A percentile compares a stretch with the other conserved stretches of the same genome.
These are phyloP conservation scores for Aspergillus sp. DNA, from an alignment of 2,329 filamentous ascomycete genomes.

Conservation along the genomic window DNA sequence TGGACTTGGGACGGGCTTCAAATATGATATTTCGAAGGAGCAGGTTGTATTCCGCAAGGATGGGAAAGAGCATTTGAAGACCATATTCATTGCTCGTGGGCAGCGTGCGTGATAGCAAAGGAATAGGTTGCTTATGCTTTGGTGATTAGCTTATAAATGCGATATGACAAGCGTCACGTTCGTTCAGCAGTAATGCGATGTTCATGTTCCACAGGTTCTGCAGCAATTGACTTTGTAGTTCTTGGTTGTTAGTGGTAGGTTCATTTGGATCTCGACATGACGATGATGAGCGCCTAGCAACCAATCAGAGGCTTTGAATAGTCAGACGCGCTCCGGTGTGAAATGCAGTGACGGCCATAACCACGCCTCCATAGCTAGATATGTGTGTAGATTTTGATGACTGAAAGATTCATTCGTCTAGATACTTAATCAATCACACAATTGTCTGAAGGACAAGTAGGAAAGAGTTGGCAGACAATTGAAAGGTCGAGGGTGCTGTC, in stretches of 20 bases:
- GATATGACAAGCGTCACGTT: not conserved
- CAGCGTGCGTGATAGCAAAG: conserved; percentile 21
- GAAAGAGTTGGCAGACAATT: not conserved
- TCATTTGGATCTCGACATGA: not conserved
- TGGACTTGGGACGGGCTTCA: conserved; percentile 60
- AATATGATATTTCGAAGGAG: conserved; percentile 56
- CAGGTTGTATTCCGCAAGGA: conserved; percentile 48
- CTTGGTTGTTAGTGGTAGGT: not conserved
- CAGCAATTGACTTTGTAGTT: not conserved
- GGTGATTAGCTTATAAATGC: not conserved
- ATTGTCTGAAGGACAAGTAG: not conserved
- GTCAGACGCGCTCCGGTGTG: conserved; percentile 21
- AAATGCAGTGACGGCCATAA: not conserved
- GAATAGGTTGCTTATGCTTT: not conserved
- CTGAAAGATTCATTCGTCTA: too few species aligned
- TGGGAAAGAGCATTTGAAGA: conserved; percentile 28
- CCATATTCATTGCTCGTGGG: conserved; percentile 36
- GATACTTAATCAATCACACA: not conserved
- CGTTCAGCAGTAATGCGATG: not conserved
- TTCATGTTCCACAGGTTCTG: not conserved
- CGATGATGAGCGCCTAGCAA: not conserved
- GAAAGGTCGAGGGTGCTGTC: conserved; percentile 13
- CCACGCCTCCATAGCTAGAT: not conserved
- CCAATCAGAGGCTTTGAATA: conserved; percentile 26
- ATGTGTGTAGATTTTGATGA: too few species aligned